A percentile compares a stretch with the other conserved stretches of the same genome.
Evolutionary conservation across 257 asterid genomes (phyloP).

Genomic region (Nemophila menziesii): DNA sequence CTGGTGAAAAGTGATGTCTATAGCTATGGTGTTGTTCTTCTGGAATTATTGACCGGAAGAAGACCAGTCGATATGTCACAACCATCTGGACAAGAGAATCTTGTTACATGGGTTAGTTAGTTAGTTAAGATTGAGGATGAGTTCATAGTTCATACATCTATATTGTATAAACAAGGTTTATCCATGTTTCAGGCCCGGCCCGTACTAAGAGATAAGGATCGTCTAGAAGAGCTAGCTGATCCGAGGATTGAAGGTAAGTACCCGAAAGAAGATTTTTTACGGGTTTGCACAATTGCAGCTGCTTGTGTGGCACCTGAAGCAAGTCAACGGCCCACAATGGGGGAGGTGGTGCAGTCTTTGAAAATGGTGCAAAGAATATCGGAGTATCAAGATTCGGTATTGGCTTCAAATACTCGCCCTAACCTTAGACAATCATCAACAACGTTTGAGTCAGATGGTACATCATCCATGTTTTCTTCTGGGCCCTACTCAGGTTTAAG

Average conservation of each 20-base stretch:
- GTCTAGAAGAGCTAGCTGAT: constrained; percentile 82
- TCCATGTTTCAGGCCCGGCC: constrained; percentile 70
- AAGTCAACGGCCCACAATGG: constrained; percentile 86
- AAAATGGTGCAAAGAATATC: constrained; percentile 84
- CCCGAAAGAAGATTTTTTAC: constrained; percentile 67
- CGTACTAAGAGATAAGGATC: constrained; percentile 68
- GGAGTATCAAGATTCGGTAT: constrained; percentile 51
- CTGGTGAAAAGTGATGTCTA: constrained; percentile 96
- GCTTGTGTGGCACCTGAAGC: constrained; percentile 97
- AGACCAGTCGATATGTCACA: constrained; percentile 96
- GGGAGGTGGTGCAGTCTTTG: constrained; percentile 95
- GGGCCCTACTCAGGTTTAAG: constrained; percentile 83
- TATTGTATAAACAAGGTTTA: background rate
- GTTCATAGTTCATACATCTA: background rate
- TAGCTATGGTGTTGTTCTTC: constrained; percentile 96
- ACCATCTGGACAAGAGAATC: constrained; percentile 94
- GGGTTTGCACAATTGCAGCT: constrained; percentile 94
- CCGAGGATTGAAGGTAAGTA: constrained; percentile 67
- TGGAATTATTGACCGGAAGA: constrained; percentile 84
- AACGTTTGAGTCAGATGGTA: constrained; percentile 78
- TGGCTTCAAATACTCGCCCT: constrained; percentile 37
- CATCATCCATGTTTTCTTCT: constrained; percentile 88
- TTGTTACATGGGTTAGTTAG: constrained; percentile 78
- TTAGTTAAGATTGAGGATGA: background rate
- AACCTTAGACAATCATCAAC: constrained; percentile 85